Evolutionary conservation across 2,329 filamentous ascomycete species (phyloP), one percentile per base, ranked within the genome.

Genomic region (Emergomyces orientalis): DNA sequence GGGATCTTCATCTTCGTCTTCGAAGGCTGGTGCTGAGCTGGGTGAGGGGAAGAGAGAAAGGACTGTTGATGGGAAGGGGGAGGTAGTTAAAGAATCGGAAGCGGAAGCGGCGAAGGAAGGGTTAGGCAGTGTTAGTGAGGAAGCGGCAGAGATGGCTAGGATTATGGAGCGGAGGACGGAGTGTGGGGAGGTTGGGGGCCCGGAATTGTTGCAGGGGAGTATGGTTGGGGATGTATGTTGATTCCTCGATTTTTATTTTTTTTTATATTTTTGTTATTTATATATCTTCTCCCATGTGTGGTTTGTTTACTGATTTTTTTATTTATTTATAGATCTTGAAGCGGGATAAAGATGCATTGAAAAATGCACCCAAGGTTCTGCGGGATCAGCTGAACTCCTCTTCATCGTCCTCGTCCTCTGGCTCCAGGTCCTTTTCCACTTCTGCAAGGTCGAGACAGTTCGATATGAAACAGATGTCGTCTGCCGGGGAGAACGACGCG

Each of bases 351-450:
- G 80, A 86, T 63, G 80, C 81, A 39, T 76, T 80, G 67, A 81
- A 87, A 65, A 83, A 87, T 59, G 83, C 86, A 11, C 86, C 87
- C 11, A 82, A 88, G 72, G 82, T 89, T 30, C 81, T 89, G 75
- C 82, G 87, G 70, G 81, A 88, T 66, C 65, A 66, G 75, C 71
- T 65, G 43, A 59, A 56, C 6, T 27, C 62, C 14, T 52, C 57
- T 41, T 62, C 56, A 6, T 43, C 56, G 7, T 39, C 55, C 14
- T 57, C 54, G 2, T 41, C 54, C 9, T 45, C 56, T 19, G 64
- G 64, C n/a, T 77, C 77, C 34, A 79, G 85, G 58, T 80, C 82
- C 5, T 87, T 84, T 72, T 86, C 84, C 19, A 87, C 85, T 14
- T 78, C 75, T 13, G 73, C 81, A n/a, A 70, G 77, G 52, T 74